A percentile compares a stretch with the other conserved stretches of the same genome.
These are phyloP conservation scores for Pseudopithomyces chartarum DNA, from an alignment of 2,329 filamentous ascomycete species.

Conservation along the genomic window DNA sequence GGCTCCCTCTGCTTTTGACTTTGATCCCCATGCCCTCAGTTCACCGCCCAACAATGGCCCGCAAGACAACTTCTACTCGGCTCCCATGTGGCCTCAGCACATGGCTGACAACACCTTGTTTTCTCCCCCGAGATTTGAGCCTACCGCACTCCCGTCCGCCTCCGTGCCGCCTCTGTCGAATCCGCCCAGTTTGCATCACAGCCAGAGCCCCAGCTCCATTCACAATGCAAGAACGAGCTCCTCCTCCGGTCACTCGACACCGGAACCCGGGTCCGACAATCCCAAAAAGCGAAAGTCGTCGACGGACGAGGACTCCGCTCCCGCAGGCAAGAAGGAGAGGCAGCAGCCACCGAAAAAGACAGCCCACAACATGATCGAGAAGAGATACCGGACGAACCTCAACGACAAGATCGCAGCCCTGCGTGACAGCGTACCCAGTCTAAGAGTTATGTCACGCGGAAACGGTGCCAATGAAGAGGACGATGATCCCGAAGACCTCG, in stretches of 20 bases:
- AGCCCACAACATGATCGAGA: slow-evolving; percentile 98
- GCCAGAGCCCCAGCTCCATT: slow-evolving; percentile 40
- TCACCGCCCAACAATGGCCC: slow-evolving; percentile 35
- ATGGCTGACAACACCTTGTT: slow-evolving; percentile 30
- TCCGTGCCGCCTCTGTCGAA: slow-evolving; percentile 32
- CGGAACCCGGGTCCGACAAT: slow-evolving; percentile 52
- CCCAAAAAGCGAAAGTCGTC: slow-evolving; percentile 47
- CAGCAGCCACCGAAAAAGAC: slow-evolving; percentile 77
- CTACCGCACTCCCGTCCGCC: slow-evolving; percentile 24
- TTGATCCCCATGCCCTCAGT: slow-evolving; percentile 35
- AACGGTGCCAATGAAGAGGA: slow-evolving; percentile 65
- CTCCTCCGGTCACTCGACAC: slow-evolving; percentile 64
- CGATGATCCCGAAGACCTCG: slow-evolving; percentile 80
- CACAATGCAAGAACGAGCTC: slow-evolving; percentile 40
- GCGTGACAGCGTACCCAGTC: slow-evolving; percentile 86
- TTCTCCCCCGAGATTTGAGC: slow-evolving; percentile 33
- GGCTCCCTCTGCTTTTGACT: slow-evolving; percentile 41
- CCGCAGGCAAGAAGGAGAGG: slow-evolving; percentile 57
- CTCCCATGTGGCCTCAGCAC: slow-evolving; percentile 36
- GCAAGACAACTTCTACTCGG: slow-evolving; percentile 37
- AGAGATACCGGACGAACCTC: slow-evolving; percentile 91
- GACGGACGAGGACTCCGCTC: slow-evolving; percentile 61
- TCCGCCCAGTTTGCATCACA: slow-evolving; percentile 44
- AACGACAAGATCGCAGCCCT: slow-evolving; percentile 97
- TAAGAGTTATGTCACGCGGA: slow-evolving; percentile 76